These are phyloP conservation scores for Baorangia bicolor DNA, from an alignment of 768 basidiomycete genomes.

Conservation along the genomic window DNA sequence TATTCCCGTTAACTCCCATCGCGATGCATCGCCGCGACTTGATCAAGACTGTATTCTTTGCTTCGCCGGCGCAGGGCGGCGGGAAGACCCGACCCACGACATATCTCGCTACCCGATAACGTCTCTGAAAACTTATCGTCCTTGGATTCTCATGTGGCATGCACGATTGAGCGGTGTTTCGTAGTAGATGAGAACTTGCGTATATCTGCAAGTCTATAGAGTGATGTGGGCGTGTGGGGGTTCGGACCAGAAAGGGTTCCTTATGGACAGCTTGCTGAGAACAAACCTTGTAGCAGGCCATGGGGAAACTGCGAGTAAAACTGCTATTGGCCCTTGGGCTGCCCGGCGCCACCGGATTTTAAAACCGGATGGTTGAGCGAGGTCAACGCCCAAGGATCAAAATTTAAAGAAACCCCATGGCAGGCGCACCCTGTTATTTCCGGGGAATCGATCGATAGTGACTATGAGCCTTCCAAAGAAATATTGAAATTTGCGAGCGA, in stretches of 20 bases:
- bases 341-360: conserved; percentile 2
- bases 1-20: not conserved
- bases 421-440: not conserved
- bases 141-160: not conserved
- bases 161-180: conserved; percentile 3
- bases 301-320: not conserved
- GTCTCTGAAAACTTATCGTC: not conserved
- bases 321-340: conserved; percentile 14
- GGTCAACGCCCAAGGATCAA: not conserved
- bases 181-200: not conserved
- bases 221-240: not conserved
- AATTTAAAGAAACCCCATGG: not conserved
- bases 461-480: not conserved
- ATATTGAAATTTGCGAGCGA: not conserved
- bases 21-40: not conserved
- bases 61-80: not conserved
- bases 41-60: not conserved
- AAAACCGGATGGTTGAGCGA: not conserved
- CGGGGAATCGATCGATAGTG: not conserved
- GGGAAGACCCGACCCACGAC: not conserved
- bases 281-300: not conserved
- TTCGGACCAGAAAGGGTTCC: not conserved
- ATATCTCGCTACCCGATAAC: not conserved
- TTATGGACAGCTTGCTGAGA: not conserved
- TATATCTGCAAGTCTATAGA: not conserved